These are phyloP conservation scores for Leccinum colubrinum DNA, from an alignment of 1,284 basidiomycete genomes.

Conservation along the genomic window DNA sequence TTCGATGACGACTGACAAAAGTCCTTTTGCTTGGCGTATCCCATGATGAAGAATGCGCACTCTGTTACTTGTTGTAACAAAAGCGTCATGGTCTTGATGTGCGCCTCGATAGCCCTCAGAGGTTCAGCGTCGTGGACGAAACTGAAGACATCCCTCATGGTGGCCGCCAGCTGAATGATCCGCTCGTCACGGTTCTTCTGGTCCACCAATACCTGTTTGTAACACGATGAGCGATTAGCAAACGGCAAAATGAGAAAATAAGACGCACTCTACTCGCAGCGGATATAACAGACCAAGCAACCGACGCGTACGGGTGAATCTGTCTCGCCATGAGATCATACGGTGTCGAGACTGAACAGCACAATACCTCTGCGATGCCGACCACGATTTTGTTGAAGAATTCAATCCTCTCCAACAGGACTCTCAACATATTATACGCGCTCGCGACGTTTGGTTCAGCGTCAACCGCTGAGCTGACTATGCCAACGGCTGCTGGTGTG, in stretches of 20 bases:
- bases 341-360: accelerated
- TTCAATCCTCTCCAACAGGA: too few relatives aligned
- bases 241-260: background rate
- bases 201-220: background rate
- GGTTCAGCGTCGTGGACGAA: background rate
- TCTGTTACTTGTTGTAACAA: background rate
- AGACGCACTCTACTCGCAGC: background rate
- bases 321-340: too few relatives aligned
- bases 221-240: too few relatives aligned
- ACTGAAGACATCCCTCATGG: background rate
- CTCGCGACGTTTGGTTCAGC: background rate
- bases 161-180: background rate
- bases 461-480: background rate
- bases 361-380: too few relatives aligned
- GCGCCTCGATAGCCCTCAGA: background rate
- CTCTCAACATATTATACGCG: background rate
- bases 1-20: too few relatives aligned
- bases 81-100: background rate
- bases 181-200: background rate
- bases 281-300: background rate
- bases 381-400: too few relatives aligned
- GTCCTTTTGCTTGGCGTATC: too few relatives aligned
- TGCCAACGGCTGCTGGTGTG: background rate
- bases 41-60: background rate
- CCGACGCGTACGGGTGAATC: too few relatives aligned